Base-by-base conservation (phyloP, 2,329 filamentous ascomycete genomes). In the Phyllosticta citriasiana region DNA sequence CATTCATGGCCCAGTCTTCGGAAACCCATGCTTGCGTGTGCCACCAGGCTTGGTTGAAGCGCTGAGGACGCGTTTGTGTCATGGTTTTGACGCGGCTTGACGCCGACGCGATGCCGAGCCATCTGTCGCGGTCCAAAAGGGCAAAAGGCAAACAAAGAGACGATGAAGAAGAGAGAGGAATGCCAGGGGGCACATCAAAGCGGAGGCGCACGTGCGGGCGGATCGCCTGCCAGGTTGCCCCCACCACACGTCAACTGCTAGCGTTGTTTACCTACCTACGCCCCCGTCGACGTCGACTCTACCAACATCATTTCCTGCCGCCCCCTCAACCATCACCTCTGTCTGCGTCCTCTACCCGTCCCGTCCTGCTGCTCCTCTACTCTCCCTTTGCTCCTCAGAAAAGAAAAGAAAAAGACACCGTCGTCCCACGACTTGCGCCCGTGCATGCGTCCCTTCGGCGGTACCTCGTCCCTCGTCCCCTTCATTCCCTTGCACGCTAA, bases 231-330 rank as follows among this genome's bases (percentile, higher is more conserved):
- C n/a, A n/a, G 40, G 40, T 47, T 47, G 40, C 40, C 40, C 40
- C 40, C 40, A 47, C 40, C 40, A 47, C 40, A 47, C 12, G 40
- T n/a, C 16, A 16, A 5, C 10, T 40, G 53, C 53, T 60, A 60
- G 58, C 53, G 58, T 60, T 60, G 58, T 60, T 60, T 60, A 60
- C 58, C 53, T 53, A 27, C 30, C n/a, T 51, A 25, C n/a, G 30
- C 40, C 24, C 53, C 12, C 19, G 9, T 30, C 53, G 19, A 22
- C 19, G 19, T 22, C 19, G 19, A 22, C 19, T 22, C 19, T 22
- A 50, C 40, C 35, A 26, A 50, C 55, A 56, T 40, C 55, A 60
- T 54, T 14, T 60, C 53, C 40, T 56, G 35, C 58, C 50, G 40
- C 53, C 25, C 25, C 53, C 58, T 60, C 33, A 47, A n/a, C 53